Evolutionary conservation across 257 asterid species (phyloP).

Genomic region (Paraleonurus japonicus): DNA sequence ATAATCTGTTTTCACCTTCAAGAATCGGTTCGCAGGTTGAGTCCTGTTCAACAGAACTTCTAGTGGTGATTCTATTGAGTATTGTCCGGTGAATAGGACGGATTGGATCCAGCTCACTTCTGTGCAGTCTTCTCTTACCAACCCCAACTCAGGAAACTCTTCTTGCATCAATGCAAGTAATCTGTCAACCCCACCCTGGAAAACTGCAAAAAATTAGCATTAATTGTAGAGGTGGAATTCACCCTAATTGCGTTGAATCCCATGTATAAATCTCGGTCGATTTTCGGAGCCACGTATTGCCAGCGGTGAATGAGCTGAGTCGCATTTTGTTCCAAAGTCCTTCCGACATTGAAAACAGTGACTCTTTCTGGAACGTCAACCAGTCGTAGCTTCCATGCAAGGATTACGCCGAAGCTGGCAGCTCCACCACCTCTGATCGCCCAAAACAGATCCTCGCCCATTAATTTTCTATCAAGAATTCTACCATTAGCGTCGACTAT

Average conservation of each 20-base stretch:
- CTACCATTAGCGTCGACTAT: neutral
- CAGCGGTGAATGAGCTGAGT: constrained; percentile 1
- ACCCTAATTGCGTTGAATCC: neutral
- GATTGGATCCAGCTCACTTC: constrained; percentile 49
- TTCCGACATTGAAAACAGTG: neutral
- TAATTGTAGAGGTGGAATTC: neutral
- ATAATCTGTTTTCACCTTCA: constrained; percentile 30
- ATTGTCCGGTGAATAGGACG: constrained; percentile 13
- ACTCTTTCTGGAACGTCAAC: constrained; percentile 12
- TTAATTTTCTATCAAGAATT: neutral
- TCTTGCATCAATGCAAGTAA: constrained; percentile 33
- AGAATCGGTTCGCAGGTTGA: neutral
- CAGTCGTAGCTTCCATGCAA: constrained; percentile 9
- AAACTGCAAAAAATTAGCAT: constrained; percentile 25
- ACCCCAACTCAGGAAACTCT: constrained; percentile 36
- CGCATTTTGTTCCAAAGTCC: constrained; percentile 2
- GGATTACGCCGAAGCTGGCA: constrained; percentile 4
- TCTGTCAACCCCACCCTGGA: constrained; percentile 30
- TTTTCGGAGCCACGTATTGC: constrained; percentile 4
- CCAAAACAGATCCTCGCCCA: constrained; percentile 16
- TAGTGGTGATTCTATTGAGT: neutral
- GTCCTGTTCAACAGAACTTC: constrained; percentile 19
- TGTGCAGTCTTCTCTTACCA: constrained; percentile 26
- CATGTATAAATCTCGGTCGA: neutral
- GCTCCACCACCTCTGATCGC: constrained; percentile 12